Evolutionary conservation across 176 grass and related monocot genomes (phyloP).

Genomic region (Oryza brachyantha): DNA sequence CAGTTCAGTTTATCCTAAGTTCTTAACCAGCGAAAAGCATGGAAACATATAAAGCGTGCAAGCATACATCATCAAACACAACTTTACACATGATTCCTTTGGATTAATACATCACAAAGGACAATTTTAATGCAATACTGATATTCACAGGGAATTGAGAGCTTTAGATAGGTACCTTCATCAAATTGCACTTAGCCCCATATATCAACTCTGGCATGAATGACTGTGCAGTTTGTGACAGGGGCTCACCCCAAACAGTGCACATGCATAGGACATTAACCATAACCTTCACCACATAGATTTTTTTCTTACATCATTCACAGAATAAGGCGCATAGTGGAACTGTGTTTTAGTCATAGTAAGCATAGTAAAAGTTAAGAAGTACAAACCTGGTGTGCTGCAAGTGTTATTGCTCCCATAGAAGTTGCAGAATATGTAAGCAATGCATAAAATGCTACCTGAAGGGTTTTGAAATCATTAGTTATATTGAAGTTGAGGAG

Average conservation of each 20-base stretch:
- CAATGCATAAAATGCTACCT: slow-evolving; percentile 96
- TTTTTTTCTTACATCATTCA: not conserved
- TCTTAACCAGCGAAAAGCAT: too few species aligned
- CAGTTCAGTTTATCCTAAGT: not conserved
- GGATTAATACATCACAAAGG: not conserved
- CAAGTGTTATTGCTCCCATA: slow-evolving; percentile 86
- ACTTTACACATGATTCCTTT: too few species aligned
- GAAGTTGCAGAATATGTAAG: slow-evolving; percentile 91
- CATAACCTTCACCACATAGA: slow-evolving; percentile 74
- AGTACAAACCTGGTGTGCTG: slow-evolving; percentile 75
- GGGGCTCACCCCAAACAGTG: slow-evolving; percentile 95
- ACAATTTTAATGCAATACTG: not conserved
- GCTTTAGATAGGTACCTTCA: slow-evolving; percentile 50
- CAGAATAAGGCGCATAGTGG: slow-evolving; percentile 16
- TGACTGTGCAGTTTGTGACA: slow-evolving; percentile 96
- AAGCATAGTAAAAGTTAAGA: slow-evolving; percentile 15
- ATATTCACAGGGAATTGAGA: not conserved
- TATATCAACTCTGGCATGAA: slow-evolving; percentile 96
- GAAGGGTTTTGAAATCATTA: slow-evolving; percentile 28
- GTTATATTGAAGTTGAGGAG: not conserved
- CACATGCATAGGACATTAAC: slow-evolving; percentile 91
- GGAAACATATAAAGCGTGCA: too few species aligned
- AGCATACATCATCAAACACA: too few species aligned
- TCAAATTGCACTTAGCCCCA: slow-evolving; percentile 80
- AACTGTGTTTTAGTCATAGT: not conserved